These are phyloP conservation scores for Rhizomucor miehei DNA, from an alignment of 371 early-diverging fungal species.

Conservation along the genomic window DNA sequence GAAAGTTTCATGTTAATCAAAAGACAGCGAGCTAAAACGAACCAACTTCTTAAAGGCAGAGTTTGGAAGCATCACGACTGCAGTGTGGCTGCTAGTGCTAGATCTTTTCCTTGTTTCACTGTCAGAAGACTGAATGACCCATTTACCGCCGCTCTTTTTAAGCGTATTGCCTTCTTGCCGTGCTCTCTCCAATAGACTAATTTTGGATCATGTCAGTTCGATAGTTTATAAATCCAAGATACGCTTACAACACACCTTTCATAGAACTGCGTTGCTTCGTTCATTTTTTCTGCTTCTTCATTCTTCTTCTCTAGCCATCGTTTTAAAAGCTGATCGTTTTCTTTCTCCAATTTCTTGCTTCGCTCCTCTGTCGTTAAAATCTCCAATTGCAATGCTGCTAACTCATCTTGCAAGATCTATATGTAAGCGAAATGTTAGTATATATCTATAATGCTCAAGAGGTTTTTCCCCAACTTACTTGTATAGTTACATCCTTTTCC, in stretches of 20 bases:
- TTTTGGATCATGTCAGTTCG: neutral
- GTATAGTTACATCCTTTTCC: slow-evolving; percentile 88
- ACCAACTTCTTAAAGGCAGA: slow-evolving; percentile 18
- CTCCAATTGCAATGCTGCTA: slow-evolving; percentile 87
- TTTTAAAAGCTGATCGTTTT: slow-evolving; percentile 84
- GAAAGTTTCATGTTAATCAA: neutral
- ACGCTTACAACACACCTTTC: slow-evolving; percentile 54
- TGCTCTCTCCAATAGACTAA: slow-evolving; percentile 31
- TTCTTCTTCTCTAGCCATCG: slow-evolving; percentile 93
- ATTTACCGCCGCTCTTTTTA: slow-evolving; percentile 16
- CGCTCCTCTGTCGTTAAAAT: slow-evolving; percentile 82
- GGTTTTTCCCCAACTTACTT: slow-evolving; percentile 40
- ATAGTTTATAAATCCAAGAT: neutral
- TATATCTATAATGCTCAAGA: too few relatives aligned
- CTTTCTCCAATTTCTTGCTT: slow-evolving; percentile 68
- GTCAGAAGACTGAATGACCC: slow-evolving; percentile 9
- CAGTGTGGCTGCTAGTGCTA: neutral
- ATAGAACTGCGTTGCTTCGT: slow-evolving; percentile 85
- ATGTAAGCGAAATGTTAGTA: neutral
- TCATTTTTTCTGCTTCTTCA: slow-evolving; percentile 91
- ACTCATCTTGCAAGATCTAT: slow-evolving; percentile 82
- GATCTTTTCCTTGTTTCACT: neutral
- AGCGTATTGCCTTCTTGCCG: slow-evolving; percentile 16
- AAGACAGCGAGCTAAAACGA: neutral
- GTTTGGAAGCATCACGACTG: slow-evolving; percentile 18